These are phyloP conservation scores for Fusarium proliferatum DNA, from an alignment of 2,329 filamentous ascomycete genomes.

Conservation along the genomic window DNA sequence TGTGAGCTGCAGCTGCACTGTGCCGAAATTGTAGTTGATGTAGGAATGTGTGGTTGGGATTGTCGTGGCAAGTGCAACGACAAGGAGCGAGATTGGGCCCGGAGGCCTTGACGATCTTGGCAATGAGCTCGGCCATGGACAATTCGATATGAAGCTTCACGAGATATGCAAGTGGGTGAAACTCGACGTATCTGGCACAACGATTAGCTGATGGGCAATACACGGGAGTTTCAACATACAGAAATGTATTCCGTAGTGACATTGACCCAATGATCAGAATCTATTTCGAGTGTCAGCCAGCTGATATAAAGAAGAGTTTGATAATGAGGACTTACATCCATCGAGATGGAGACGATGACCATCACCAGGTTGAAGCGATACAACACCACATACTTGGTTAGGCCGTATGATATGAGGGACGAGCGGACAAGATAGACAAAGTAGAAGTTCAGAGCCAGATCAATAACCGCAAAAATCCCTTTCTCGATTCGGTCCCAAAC, in stretches of 20 bases:
- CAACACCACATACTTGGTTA: conserved; percentile 60
- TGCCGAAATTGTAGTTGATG: conserved; percentile 15
- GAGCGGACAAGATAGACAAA: conserved; percentile 58
- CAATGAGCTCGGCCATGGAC: conserved; percentile 44
- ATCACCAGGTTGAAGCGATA: conserved; percentile 52
- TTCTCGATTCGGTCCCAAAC: conserved; percentile 64
- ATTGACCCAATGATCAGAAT: conserved; percentile 41
- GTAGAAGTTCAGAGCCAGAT: conserved; percentile 59
- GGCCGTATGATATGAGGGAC: conserved; percentile 58
- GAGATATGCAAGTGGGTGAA: conserved; percentile 44
- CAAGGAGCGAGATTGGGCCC: conserved; percentile 29
- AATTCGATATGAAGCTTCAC: conserved; percentile 45
- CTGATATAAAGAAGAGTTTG: not conserved
- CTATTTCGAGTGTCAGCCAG: conserved; percentile 19
- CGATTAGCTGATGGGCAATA: not conserved
- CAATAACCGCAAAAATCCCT: conserved; percentile 58
- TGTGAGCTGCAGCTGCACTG: conserved; percentile 9
- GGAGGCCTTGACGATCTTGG: conserved; percentile 42
- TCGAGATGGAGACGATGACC: conserved; percentile 46
- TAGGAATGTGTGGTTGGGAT: conserved; percentile 17
- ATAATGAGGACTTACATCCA: conserved; percentile 40
- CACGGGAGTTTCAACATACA: conserved; percentile 20
- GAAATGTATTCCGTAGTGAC: conserved; percentile 39
- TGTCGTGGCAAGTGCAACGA: conserved; percentile 38
- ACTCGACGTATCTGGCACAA: conserved; percentile 38